Base-by-base conservation (phyloP, 192 early-diverging fungal genomes). In the Ambispora gerdemannii region DNA sequence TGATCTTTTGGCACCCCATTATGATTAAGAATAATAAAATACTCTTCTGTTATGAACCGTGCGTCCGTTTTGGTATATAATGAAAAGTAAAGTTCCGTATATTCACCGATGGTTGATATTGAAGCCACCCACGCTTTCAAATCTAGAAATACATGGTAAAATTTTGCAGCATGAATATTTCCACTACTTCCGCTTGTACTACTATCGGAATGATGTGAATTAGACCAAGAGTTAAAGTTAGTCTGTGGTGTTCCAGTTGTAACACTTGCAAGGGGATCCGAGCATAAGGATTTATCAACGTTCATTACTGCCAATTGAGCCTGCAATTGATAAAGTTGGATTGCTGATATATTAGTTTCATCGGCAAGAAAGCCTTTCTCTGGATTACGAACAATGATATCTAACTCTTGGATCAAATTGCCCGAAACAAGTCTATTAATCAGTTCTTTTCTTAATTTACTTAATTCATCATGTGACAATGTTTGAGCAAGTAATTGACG, bases 341-440 rank as follows among this genome's bases (percentile, higher is more conserved):
- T 76, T 31, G 89, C 76, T 3, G 88, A 83, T 49, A 82, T 77
- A 56, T 83, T 86, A 15, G 70, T 72, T 43, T 83, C 76, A 38
- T 85, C 84, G 10, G 87, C 34, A 19, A 89, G 51, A 70, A 79
- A 80, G 20, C 86, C 87, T 65, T 77, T 78, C 34, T 83, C 81
- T 0, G 81, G 82, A 74, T 90, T 77, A 6, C 89, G 75, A n/a
- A 90, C 74, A 32, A 90, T 80, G 35, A 86, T 75, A 56, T 85
- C 82, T 17, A 77, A 61, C 30, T 79, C 72, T 32, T 89, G 88
- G 1, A 80, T 43, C 28, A 77, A 36, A 67, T 90, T 87, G 7
- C 84, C 81, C 17, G 75, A 73, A 31, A 87, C 84, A 69, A 90
- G 77, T 20, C 74, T 73, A 27, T 78, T 74, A 20, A 88, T 80